These are phyloP conservation scores for Saturnispora hagleri DNA, from an alignment of 805 yeast genomes.

Conservation along the genomic window DNA sequence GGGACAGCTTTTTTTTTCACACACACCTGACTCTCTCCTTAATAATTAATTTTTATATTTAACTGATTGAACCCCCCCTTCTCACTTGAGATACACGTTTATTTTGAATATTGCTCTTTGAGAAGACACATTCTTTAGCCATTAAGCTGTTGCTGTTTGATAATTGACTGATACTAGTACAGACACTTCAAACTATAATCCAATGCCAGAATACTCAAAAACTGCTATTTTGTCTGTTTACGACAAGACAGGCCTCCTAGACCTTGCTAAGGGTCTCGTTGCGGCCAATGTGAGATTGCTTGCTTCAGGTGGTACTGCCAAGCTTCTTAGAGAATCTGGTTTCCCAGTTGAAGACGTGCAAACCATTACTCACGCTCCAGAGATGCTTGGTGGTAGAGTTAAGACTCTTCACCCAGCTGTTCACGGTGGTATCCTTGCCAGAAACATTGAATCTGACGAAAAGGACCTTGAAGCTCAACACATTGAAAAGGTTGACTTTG, in stretches of 20 bases:
- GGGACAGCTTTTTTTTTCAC: conserved; percentile 1
- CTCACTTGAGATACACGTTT: neutral
- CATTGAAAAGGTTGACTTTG: conserved; percentile 92
- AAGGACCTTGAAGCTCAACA: conserved; percentile 80
- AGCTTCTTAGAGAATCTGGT: conserved; percentile 90
- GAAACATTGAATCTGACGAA: conserved; percentile 87
- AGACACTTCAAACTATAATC: neutral
- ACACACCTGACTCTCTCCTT: conserved; percentile 3
- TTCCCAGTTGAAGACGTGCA: conserved; percentile 96
- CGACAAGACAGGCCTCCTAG: conserved; percentile 93
- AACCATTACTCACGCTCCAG: conserved; percentile 95
- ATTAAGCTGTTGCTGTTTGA: neutral
- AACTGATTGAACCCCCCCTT: neutral
- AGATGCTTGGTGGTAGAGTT: conserved; percentile 97
- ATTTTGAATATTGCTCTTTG: neutral
- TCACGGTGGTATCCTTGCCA: conserved; percentile 94
- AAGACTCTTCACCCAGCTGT: conserved; percentile 98
- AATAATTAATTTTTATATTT: neutral
- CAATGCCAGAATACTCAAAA: conserved; percentile 36
- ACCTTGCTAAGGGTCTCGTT: conserved; percentile 89
- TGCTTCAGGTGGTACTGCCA: conserved; percentile 97
- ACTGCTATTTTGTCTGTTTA: conserved; percentile 96
- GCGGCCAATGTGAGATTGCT: conserved; percentile 83
- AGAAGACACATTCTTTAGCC: neutral
- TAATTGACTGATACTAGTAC: neutral